Evolutionary conservation across 495 filamentous ascomycete species (phyloP), one percentile per base, ranked within the genome.

Genomic region (Penicillium bialowiezense): DNA sequence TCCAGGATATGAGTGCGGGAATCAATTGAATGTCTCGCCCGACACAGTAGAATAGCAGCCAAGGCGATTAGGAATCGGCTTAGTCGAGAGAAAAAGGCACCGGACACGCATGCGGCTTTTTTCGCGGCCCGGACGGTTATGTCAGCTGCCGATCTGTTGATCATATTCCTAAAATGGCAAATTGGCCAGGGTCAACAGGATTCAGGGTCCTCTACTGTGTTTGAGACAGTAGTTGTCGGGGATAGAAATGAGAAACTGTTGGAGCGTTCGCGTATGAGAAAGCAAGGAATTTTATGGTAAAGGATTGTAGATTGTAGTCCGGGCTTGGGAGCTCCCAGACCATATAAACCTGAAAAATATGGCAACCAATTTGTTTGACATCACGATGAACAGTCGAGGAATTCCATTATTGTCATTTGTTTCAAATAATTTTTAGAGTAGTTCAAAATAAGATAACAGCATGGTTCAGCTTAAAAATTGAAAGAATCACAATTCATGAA

Each of bases 61-160:
- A 41, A 19, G 31, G 24, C 43, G 26, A 44, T 26, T 41, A 39
- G 43, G 51, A 44, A 54, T 33, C 34, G 41, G 28, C 29, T 21
- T 31, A 21, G 44, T 15, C 31, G 24, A 13, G 19, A 3, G 13
- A 38, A 24, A 41, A 45, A 40, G 40, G 41, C 33, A 17, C 48
- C 55, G 42, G 23, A 43, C 41, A 49, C 56, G 56, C 53, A 54
- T 42, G 48, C 59, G 56, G 60, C 48, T 51, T 60, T 63, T 63
- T 55, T 48, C 37, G 12, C 12, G 28, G 6, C 26, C 18, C 28
- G 12, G 23, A n/a, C 14, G 40, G 19, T 61, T 61, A 61, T 60
- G 58, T 61, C 54, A 61, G 47, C 58, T 33, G 52, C 41, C 51
- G 51, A 54, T 48, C 42, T 43, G 20, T 26, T 26, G 21, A 40